A percentile compares a stretch with the other conserved stretches of the same genome.
These are phyloP conservation scores for Colletotrichum cereale DNA, from an alignment of 2,329 filamentous ascomycete species.

Conservation along the genomic window DNA sequence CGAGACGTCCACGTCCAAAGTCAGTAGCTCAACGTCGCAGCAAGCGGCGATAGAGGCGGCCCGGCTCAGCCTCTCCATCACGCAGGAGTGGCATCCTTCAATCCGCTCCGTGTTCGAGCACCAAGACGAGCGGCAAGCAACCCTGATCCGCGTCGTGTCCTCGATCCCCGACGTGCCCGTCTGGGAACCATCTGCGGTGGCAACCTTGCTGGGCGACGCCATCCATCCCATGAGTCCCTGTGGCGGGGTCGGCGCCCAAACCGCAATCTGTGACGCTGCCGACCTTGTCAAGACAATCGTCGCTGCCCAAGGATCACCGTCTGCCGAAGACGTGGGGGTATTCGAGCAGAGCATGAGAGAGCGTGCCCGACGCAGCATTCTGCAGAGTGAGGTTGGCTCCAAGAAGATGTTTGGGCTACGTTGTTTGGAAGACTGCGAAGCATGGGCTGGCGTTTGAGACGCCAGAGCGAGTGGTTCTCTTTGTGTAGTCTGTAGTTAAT, in stretches of 20 bases:
- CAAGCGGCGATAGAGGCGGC: slow-evolving; percentile 1
- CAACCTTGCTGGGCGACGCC: slow-evolving; percentile 70
- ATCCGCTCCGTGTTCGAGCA: slow-evolving; percentile 69
- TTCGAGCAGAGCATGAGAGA: slow-evolving; percentile 19
- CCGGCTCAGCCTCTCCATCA: slow-evolving; percentile 48
- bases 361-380: slow-evolving; percentile 12
- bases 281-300: not conserved
- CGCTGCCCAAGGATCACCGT: not conserved
- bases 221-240: slow-evolving; percentile 70
- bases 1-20: slow-evolving; percentile 6
- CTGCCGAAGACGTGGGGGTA: not conserved
- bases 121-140: slow-evolving; percentile 68
- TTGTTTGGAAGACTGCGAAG: slow-evolving; percentile 6
- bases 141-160: slow-evolving; percentile 77
- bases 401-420: slow-evolving; percentile 26
- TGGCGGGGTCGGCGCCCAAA: slow-evolving; percentile 59
- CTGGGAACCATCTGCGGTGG: slow-evolving; percentile 69
- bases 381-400: slow-evolving; percentile 21
- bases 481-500: too few relatives aligned
- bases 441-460: not conserved
- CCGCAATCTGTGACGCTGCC: slow-evolving; percentile 17
- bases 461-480: too few relatives aligned
- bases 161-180: slow-evolving; percentile 71
- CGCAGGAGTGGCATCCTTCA: slow-evolving; percentile 57
- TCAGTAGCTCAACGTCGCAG: not conserved